These are phyloP conservation scores for Aspergillus felis DNA, from an alignment of 2,329 filamentous ascomycete genomes.

Conservation along the genomic window DNA sequence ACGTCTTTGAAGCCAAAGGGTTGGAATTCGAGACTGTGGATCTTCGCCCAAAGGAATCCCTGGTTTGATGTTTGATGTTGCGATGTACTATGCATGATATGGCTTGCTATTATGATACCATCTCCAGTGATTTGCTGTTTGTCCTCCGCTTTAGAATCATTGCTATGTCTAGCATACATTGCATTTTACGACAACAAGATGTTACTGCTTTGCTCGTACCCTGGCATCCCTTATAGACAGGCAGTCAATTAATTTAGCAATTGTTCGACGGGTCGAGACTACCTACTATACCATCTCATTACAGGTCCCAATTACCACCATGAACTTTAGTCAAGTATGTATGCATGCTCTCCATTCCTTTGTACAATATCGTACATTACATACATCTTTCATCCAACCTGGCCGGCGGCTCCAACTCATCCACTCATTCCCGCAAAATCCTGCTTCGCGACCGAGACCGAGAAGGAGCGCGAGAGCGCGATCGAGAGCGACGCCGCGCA, in stretches of 20 bases:
- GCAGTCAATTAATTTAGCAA: too few species aligned
- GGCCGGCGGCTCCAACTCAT: not conserved
- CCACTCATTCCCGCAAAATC: not conserved
- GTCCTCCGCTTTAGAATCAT: not conserved
- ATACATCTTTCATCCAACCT: not conserved
- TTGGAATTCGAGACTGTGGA: slow-evolving; percentile 67
- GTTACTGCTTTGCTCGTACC: not conserved
- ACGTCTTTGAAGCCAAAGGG: slow-evolving; percentile 65
- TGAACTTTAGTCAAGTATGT: not conserved
- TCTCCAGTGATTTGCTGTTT: not conserved
- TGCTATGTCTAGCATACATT: not conserved
- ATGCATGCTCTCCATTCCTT: not conserved
- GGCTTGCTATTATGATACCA: slow-evolving; percentile 4
- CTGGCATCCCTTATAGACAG: too few species aligned
- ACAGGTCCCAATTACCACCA: not conserved
- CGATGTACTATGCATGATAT: slow-evolving; percentile 6
- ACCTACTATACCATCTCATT: too few species aligned
- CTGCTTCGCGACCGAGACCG: slow-evolving; percentile 1
- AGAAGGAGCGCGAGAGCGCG: slow-evolving; percentile 7
- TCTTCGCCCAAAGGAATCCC: slow-evolving; percentile 39
- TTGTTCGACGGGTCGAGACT: too few species aligned
- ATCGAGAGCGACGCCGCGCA: slow-evolving; percentile 11
- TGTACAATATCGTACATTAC: not conserved
- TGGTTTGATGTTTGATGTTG: slow-evolving; percentile 5
- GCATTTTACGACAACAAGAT: not conserved